A percentile compares a stretch with the other conserved stretches of the same genome.
Evolutionary conservation across 257 asterid genomes (phyloP).

Genomic region (Solanum chiquidenum): DNA sequence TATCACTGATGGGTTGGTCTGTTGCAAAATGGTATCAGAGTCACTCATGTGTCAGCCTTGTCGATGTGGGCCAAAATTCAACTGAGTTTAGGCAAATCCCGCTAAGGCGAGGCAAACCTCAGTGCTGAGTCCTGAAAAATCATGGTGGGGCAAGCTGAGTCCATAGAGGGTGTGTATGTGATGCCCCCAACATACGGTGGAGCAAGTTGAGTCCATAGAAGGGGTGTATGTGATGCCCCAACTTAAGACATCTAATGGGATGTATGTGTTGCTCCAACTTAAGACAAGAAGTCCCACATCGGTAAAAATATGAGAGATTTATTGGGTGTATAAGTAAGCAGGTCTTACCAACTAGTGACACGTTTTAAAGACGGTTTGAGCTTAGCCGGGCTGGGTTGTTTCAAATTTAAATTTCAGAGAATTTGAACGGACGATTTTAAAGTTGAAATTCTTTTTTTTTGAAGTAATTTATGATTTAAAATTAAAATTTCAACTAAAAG

Average conservation of each 20-base stretch:
- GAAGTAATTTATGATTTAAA: not conserved
- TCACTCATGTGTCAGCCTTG: not conserved
- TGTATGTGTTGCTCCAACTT: not conserved
- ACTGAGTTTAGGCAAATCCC: too few relatives aligned
- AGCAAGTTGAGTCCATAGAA: too few relatives aligned
- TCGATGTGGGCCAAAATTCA: not conserved
- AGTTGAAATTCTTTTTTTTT: not conserved
- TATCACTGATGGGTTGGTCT: not conserved
- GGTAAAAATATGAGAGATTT: too few relatives aligned
- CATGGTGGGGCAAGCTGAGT: not conserved
- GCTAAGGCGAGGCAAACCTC: too few relatives aligned
- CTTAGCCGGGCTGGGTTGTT: not conserved
- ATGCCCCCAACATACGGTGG: too few relatives aligned
- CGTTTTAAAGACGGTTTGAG: not conserved
- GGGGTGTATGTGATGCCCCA: too few relatives aligned
- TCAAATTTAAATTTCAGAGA: not conserved
- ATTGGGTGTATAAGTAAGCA: too few relatives aligned
- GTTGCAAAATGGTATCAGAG: not conserved
- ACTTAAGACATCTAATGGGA: not conserved
- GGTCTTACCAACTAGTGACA: too few relatives aligned
- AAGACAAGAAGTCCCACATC: not conserved
- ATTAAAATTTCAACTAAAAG: not conserved
- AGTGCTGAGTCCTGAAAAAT: not conserved
- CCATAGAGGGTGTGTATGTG: not conserved
- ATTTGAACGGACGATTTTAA: not conserved